These are phyloP conservation scores for Penicillium sp. DNA, from an alignment of 2,329 filamentous ascomycete species.

Conservation along the genomic window DNA sequence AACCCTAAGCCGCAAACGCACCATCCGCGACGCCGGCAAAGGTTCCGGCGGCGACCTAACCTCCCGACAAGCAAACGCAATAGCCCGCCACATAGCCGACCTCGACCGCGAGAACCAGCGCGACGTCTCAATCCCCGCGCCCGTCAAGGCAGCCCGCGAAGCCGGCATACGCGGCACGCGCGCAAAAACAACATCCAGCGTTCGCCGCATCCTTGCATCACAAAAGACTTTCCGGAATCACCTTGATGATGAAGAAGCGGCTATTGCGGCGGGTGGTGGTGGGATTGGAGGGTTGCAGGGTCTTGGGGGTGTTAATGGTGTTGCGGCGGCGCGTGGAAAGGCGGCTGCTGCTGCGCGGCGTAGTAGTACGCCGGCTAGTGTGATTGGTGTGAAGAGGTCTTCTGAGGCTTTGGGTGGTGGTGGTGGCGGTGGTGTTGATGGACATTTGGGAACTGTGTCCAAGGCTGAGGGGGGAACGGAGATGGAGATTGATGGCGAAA, in stretches of 20 bases:
- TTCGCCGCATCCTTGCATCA: constrained; percentile 47
- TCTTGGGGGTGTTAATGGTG: not conserved
- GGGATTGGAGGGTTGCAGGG: constrained; percentile 5
- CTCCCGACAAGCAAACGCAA: constrained; percentile 76
- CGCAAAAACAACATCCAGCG: constrained; percentile 46
- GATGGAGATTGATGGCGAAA: constrained; percentile 15
- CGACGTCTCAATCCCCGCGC: constrained; percentile 68
- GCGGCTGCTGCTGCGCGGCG: constrained; percentile 19
- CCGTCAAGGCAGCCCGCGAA: constrained; percentile 50
- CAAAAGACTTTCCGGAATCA: constrained; percentile 51
- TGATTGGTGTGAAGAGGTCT: constrained; percentile 20
- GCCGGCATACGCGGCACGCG: constrained; percentile 34
- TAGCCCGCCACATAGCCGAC: constrained; percentile 74
- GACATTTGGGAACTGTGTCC: constrained; percentile 12
- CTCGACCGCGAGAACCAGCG: constrained; percentile 75
- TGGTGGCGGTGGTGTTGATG: not conserved
- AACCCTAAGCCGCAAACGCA: constrained; percentile 63
- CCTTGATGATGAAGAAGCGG: constrained; percentile 51
- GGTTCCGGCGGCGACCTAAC: constrained; percentile 67
- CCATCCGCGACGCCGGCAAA: constrained; percentile 55
- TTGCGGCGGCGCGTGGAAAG: not conserved
- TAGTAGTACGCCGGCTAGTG: constrained; percentile 29
- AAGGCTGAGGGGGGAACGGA: constrained; percentile 15
- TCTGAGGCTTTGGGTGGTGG: constrained; percentile 3
- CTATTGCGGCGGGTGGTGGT: constrained; percentile 21